These are phyloP conservation scores for Colletotrichum sp. DNA, from an alignment of 2,329 filamentous ascomycete species.

Conservation along the genomic window DNA sequence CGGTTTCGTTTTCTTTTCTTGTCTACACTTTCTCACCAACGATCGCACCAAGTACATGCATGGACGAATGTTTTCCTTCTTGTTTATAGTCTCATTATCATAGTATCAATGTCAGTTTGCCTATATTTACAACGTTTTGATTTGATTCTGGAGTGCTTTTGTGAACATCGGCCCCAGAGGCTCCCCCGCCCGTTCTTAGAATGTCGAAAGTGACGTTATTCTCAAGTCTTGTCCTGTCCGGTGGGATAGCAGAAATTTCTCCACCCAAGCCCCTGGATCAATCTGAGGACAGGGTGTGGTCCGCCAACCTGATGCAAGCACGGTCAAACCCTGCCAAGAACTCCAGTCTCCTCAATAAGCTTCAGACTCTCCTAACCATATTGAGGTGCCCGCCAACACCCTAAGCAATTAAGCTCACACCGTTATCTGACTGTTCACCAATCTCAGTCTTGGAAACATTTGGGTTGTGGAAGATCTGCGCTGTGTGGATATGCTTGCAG, in stretches of 20 bases:
- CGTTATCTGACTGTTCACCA: background rate
- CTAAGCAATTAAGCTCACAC: constrained; percentile 13
- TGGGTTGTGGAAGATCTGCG: background rate
- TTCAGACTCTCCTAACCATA: background rate
- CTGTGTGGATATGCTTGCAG: background rate
- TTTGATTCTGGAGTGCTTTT: background rate
- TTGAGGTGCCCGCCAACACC: background rate
- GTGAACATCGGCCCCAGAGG: accelerated
- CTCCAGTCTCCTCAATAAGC: constrained; percentile 5
- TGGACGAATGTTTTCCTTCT: background rate
- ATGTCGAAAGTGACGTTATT: background rate
- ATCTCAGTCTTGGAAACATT: background rate
- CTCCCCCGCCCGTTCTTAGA: background rate
- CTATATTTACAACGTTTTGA: background rate
- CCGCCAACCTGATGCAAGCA: background rate
- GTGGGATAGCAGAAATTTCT: background rate
- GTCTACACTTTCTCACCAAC: background rate
- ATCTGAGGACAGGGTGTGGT: background rate
- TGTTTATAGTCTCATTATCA: background rate
- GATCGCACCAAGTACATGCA: background rate
- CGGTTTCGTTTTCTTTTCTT: background rate
- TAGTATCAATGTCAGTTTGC: background rate
- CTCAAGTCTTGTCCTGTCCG: background rate
- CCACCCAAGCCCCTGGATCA: background rate
- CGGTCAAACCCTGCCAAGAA: background rate